Base-by-base conservation (phyloP, 306 rosid genomes). In the Pueraria montana region DNA sequence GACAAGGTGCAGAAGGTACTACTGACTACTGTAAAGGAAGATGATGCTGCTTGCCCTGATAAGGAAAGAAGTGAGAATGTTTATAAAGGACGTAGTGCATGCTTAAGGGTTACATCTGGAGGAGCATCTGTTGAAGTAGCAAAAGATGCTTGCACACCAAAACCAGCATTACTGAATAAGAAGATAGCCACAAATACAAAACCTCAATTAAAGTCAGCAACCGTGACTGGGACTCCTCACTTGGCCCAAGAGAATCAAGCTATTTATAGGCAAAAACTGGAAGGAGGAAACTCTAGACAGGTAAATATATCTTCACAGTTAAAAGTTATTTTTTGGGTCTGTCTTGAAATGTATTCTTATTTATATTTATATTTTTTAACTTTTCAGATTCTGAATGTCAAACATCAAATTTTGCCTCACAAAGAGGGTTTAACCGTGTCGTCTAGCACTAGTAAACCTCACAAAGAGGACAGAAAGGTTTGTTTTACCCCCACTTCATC, bases 211-310 rank as follows among this genome's bases (percentile, higher is more conserved):
- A 88, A 78, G 79, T 84, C 89, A 17, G 91, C 95, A 26, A 76
- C 71, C 18, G 76, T 30, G 84, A 92, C 80, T 68, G 89, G 89
- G 26, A 88, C 90, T 71, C 76, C 89, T 48, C 76, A 78, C 75
- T 75, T 96, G 48, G 81, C 86, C 63, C 97, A 86, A 79, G 99
- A 94, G 85, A 94, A 92, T 80, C 99, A 96, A 78, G 97, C 99
- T 45, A 91, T 96, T 70, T 94, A 96, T 88, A 89, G 90, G 78
- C 99, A 96, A 89, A 96, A 94, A 74, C 84, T 96, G 84, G 99
- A 96, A 14, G 98, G 87, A 67, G 99, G 97, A 75, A 86, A 72
- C 84, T 86, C 95, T 70, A 92, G 93, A 92, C 98, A 96, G 92
- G 99, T 96, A 77, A 83, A 7, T 50, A 32, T 26, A 38, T 63